These are phyloP conservation scores for Xylaria cubensis DNA, from an alignment of 495 filamentous ascomycete species.

Conservation along the genomic window DNA sequence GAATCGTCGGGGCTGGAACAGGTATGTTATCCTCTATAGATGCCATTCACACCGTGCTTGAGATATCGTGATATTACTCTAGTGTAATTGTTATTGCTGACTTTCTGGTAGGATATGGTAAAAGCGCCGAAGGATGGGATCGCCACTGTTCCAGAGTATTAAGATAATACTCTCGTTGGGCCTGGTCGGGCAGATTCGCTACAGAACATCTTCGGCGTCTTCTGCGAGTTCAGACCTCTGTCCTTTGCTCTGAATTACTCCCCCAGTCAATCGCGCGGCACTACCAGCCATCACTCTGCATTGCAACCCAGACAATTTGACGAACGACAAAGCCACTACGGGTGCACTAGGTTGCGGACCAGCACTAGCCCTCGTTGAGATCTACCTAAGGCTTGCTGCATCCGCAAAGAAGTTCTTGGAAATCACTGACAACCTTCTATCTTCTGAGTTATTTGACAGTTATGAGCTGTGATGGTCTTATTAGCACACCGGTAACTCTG, in stretches of 20 bases:
- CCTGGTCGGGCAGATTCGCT: too few species aligned
- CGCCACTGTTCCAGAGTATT: background rate
- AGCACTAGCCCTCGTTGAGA: background rate
- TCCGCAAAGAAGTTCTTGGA: slow-evolving; percentile 44
- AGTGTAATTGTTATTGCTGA: background rate
- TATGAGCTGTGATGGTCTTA: slow-evolving; percentile 48
- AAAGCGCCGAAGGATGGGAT: background rate
- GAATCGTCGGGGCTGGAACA: background rate
- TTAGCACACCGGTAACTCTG: slow-evolving; percentile 32
- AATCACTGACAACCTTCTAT: slow-evolving; percentile 51
- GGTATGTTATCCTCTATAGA: background rate
- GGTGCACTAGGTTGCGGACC: background rate
- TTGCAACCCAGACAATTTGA: background rate
- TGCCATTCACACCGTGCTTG: background rate
- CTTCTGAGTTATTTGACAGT: slow-evolving; percentile 41
- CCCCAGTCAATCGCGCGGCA: background rate
- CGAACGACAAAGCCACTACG: background rate
- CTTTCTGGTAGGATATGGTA: background rate
- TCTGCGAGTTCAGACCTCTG: too few species aligned
- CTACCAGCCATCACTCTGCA: background rate
- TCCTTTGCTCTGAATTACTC: too few species aligned
- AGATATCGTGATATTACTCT: background rate
- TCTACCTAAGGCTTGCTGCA: slow-evolving; percentile 11
- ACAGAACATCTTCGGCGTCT: too few species aligned
- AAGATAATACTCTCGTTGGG: background rate